Percentiles rank a stretch among this genome's conserved stretches.
Evolutionary conservation across 768 basidiomycete genomes (phyloP).

Genomic region (Agaricus subrufescens): DNA sequence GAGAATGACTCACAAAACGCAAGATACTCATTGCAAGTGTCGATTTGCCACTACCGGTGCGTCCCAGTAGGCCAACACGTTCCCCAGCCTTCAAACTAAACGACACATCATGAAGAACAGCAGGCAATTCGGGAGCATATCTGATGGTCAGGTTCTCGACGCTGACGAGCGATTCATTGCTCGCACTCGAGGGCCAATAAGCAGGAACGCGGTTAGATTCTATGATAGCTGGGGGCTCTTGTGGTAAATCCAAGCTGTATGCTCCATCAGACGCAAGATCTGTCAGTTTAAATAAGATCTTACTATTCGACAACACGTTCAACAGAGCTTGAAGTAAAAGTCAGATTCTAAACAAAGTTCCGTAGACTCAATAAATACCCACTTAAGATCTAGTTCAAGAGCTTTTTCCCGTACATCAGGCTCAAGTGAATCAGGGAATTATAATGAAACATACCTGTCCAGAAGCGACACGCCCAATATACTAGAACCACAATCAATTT

Average conservation of each 20-base stretch:
- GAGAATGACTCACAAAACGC: conserved; percentile 57
- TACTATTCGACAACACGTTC: conserved; percentile 89
- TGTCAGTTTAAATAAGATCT: conserved; percentile 5
- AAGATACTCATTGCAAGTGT: conserved; percentile 85
- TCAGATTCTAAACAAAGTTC: background rate
- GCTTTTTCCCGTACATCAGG: conserved; percentile 35
- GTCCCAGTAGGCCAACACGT: conserved; percentile 74
- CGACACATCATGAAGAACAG: conserved; percentile 72
- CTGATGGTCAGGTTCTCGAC: conserved; percentile 77
- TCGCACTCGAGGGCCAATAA: conserved; percentile 84
- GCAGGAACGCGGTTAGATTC: conserved; percentile 77
- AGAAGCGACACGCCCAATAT: conserved; percentile 51
- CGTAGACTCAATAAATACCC: conserved; percentile 20
- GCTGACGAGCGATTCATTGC: conserved; percentile 49
- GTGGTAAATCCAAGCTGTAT: conserved; percentile 65
- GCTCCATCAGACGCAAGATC: background rate
- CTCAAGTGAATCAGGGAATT: background rate
- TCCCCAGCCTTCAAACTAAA: conserved; percentile 70
- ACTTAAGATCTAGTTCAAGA: conserved; percentile 76
- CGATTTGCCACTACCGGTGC: conserved; percentile 77
- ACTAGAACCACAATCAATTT: conserved; percentile 18
- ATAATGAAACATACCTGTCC: conserved; percentile 29
- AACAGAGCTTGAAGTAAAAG: conserved; percentile 53
- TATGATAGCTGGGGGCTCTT: conserved; percentile 77
- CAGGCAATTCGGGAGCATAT: conserved; percentile 81